Evolutionary conservation across 371 early-diverging fungal genomes (phyloP), one percentile per base, ranked within the genome.

Genomic region (Mucor velutinosus): DNA sequence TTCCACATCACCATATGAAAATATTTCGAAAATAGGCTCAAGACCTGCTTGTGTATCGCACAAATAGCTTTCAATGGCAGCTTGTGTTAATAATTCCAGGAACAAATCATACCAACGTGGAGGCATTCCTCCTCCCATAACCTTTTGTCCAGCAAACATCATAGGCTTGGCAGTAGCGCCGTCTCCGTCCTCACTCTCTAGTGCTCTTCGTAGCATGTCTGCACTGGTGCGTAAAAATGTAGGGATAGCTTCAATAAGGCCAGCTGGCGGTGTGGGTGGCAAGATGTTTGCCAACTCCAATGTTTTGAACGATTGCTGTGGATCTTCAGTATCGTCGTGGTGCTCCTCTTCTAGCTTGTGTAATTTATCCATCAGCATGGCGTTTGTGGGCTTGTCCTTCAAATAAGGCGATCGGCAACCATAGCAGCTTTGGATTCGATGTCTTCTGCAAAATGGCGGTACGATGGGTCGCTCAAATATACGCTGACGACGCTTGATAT

Each of bases 21-120:
- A 88, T 17, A 86, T 83, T 57, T 88, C 88, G 66, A 82, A 73
- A 41, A 88, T 81, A 1, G 82, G 76, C 17, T 86, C 86, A 30
- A 86, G 61, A 10, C 88, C 87, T 3, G 79, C 55, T 27, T 76
- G 79, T 4, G 78, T 80, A 62, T 88, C 88, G 57, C 88, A 88
- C 39, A 88, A 72, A 65, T 86, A 88, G 29, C 85, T 77, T 70
- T 88, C 86, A 23, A 88, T 85, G 11, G 84, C 87, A 3, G 88
- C 88, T 59, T 88, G 88, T 8, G 86, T 86, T 68, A 88, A 74
- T 47, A 88, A 66, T 62, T 86, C 86, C 58, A 88, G 56, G 67
- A 88, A 86, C 41, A 88, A 72, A 49, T 82, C 76, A 62, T 86
- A 88, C 87, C 88, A 88, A 3, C 83, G 77, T 35, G 85, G 79